Base-by-base conservation (phyloP, 2,329 filamentous ascomycete genomes). In the Fusarium concolor region DNA sequence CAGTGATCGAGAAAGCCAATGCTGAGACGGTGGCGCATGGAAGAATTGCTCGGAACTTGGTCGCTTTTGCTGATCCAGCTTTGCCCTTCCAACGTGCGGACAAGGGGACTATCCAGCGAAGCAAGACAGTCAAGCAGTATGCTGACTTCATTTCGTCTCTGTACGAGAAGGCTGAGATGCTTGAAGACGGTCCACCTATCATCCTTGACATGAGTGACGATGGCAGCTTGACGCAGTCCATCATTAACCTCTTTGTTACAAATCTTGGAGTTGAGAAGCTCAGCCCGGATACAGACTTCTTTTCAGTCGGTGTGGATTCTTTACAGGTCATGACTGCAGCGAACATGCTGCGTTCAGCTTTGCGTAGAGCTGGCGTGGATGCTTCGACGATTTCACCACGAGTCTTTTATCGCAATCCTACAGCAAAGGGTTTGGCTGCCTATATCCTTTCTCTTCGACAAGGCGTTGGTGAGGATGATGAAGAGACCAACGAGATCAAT, bases 311-410 rank as follows among this genome's bases (percentile, higher is more conserved):
- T 1, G 26, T 55, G 0, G 58, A 62, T 6, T 62, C 58, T 0
- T 24, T 62, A 2, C 56, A 62, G 3, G 35, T 62, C 0, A 62
- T 45, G 46, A 62, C 41, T 3, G 28, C 14, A 1, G 5, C 58
- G 1, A 62, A 55, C 1, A 1, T 55, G 1, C 0, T 62, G 0
- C 26, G 43, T 1, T 18, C 12, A 0, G 14, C 39, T 1, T 14
- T 62, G 4, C n/a, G 35, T 0, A 35, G 18, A 14, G 24, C 17
- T 0, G 17, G 14, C 0, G 2, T 62, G 0, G 24, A 62, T 0
- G 3, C 41, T 0, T 11, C 17, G 0, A 6, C 17, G 0, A 41
- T 62, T 0, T 6, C 10, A 1, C 17, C 56, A 0, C 39, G 41
- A 1, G 10, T 35, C 0, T 10, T 62, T 2, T 62, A 62, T 5